These are phyloP conservation scores for Rostrohypoxylon terebratum DNA, from an alignment of 495 filamentous ascomycete species.

Conservation along the genomic window DNA sequence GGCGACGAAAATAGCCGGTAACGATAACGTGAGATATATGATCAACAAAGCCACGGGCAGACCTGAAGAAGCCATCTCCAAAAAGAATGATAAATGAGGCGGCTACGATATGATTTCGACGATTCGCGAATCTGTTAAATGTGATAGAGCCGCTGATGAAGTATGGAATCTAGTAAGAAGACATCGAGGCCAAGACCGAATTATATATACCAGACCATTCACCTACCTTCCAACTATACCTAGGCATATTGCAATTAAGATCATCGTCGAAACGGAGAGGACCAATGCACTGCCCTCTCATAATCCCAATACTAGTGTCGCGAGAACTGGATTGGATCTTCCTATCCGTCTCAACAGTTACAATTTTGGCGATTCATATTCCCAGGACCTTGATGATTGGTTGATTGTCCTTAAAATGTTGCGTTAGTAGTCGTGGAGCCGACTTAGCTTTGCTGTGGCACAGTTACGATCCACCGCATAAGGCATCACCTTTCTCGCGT, in stretches of 20 bases:
- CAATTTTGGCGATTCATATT: not conserved
- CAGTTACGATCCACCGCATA: conserved; percentile 11
- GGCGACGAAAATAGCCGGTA: conserved; percentile 50
- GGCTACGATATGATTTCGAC: not conserved
- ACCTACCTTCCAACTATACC: not conserved
- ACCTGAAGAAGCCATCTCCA: conserved; percentile 31
- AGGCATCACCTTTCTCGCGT: conserved; percentile 36
- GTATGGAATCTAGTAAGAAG: not conserved
- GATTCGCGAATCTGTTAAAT: not conserved
- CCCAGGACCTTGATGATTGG: conserved; percentile 1
- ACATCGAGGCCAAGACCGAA: conserved; percentile 17
- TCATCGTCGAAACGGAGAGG: not conserved
- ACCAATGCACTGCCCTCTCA: conserved; percentile 29
- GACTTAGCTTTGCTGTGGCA: conserved; percentile 14
- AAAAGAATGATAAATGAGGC: not conserved
- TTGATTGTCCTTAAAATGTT: not conserved
- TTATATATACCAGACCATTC: conserved; percentile 14
- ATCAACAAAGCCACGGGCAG: conserved; percentile 52
- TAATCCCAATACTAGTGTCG: not conserved
- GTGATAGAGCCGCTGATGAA: not conserved
- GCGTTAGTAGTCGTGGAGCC: conserved; percentile 6
- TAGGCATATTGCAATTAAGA: not conserved
- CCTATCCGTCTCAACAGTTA: not conserved
- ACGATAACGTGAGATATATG: conserved; percentile 52
- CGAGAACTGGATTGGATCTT: not conserved